A percentile compares a stretch with the other conserved stretches of the same genome.
phyloP scores from a whole-genome alignment of 805 yeast genomes.

The Pichia deserticola region DNA sequence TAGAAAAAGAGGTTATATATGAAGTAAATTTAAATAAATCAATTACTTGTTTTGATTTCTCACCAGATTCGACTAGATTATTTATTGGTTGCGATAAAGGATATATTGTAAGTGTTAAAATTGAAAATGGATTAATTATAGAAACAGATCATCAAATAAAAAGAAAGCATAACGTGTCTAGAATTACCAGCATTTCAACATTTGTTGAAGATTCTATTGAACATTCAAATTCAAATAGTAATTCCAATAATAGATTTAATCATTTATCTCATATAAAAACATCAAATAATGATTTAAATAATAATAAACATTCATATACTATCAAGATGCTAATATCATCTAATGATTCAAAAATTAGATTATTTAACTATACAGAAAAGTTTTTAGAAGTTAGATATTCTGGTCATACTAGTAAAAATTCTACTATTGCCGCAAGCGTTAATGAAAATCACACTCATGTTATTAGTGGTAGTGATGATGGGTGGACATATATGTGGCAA shows the following conservation, averaged over 20 bases:
- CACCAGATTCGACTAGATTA: slow-evolving; percentile 55
- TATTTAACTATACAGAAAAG: slow-evolving; percentile 49
- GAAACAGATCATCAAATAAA: slow-evolving; percentile 39
- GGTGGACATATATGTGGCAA: slow-evolving; percentile 78
- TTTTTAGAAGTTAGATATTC: slow-evolving; percentile 59
- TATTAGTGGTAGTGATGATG: slow-evolving; percentile 81
- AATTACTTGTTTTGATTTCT: slow-evolving; percentile 67
- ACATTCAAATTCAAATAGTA: neutral
- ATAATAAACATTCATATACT: slow-evolving; percentile 11
- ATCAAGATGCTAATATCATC: slow-evolving; percentile 52
- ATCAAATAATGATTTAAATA: slow-evolving; percentile 13
- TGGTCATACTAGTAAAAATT: slow-evolving; percentile 64
- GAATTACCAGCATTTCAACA: slow-evolving; percentile 69
- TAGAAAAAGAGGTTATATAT: slow-evolving; percentile 60
- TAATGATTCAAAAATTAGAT: slow-evolving; percentile 72
- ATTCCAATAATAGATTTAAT: neutral
- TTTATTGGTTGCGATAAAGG: slow-evolving; percentile 81
- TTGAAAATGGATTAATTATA: slow-evolving; percentile 42
- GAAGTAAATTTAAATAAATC: slow-evolving; percentile 50
- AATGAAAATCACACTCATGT: slow-evolving; percentile 53
- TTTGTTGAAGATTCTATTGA: slow-evolving; percentile 22
- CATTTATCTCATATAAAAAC: too few species aligned
- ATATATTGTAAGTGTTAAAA: slow-evolving; percentile 50
- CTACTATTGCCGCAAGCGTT: slow-evolving; percentile 62
- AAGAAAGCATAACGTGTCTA: slow-evolving; percentile 39